Conservation (phyloP, 768 basidiomycete genomes). For the Boletus edulis region DNA sequence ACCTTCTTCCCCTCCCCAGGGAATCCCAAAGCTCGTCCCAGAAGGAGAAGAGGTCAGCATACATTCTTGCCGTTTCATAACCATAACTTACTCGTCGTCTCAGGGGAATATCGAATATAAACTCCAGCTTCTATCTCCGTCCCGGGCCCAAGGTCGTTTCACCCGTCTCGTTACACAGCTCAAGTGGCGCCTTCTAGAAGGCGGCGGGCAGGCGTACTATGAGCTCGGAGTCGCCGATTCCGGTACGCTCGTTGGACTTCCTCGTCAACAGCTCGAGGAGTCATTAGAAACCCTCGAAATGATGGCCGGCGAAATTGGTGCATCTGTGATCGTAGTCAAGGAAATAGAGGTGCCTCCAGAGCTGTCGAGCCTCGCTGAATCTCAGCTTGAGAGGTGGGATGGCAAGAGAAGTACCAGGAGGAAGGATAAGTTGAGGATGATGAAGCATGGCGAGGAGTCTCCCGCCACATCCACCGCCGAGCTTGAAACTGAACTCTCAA, state of each 20-base stretch:
- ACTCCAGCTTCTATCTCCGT: slow-evolving; percentile 79
- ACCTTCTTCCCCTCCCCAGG: slow-evolving; percentile 39
- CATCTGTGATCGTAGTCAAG: slow-evolving; percentile 87
- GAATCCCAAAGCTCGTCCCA: slow-evolving; percentile 67
- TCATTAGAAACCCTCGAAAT: slow-evolving; percentile 84
- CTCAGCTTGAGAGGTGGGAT: slow-evolving; percentile 34
- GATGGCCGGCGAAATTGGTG: slow-evolving; percentile 95
- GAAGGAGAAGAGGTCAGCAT: slow-evolving; percentile 62
- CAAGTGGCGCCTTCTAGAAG: slow-evolving; percentile 90
- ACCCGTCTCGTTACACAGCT: slow-evolving; percentile 88
- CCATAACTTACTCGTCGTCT: neutral
- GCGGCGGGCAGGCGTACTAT: slow-evolving; percentile 81
- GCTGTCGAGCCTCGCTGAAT: slow-evolving; percentile 37
- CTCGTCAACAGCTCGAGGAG: slow-evolving; percentile 67
- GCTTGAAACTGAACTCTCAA: slow-evolving; percentile 36
- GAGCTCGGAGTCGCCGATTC: slow-evolving; percentile 85
- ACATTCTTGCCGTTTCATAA: neutral
- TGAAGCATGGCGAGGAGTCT: slow-evolving; percentile 29
- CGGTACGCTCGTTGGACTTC: slow-evolving; percentile 81
- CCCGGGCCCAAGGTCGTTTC: slow-evolving; percentile 59
- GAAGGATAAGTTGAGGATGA: slow-evolving; percentile 28
- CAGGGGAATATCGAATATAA: slow-evolving; percentile 95
- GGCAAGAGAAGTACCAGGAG: slow-evolving; percentile 37
- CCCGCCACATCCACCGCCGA: slow-evolving; percentile 39
- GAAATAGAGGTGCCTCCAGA: slow-evolving; percentile 75